These are phyloP conservation scores for Corymbia calophylla DNA, from an alignment of 441 rosid genomes.

Conservation along the genomic window DNA sequence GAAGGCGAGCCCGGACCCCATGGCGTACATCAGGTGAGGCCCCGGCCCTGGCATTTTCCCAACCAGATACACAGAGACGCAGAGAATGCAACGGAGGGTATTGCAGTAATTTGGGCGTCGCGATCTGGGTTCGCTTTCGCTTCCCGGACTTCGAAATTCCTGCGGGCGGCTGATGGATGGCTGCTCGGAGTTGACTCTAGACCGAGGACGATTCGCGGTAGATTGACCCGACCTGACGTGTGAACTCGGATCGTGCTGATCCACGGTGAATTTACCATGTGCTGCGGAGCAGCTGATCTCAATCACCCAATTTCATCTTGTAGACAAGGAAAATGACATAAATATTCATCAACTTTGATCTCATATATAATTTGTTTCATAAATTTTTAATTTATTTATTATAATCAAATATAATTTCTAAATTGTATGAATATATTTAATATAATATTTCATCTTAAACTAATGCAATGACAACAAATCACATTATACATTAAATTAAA, in stretches of 20 bases:
- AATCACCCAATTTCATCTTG: neutral
- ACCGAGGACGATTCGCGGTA: too few species aligned
- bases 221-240: neutral
- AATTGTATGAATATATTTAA: too few species aligned
- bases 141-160: neutral
- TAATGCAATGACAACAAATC: too few species aligned
- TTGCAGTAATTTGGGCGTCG: neutral
- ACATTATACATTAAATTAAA: too few species aligned
- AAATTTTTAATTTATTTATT: too few species aligned
- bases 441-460: too few species aligned
- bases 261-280: neutral
- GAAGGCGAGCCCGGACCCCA: conserved; percentile 47
- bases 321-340: too few species aligned
- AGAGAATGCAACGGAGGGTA: neutral
- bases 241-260: neutral
- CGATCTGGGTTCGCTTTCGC: neutral
- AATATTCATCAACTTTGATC: too few species aligned
- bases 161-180: too few species aligned
- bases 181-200: too few species aligned
- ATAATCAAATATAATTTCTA: too few species aligned
- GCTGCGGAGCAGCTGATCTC: neutral
- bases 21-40: conserved; percentile 54
- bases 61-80: neutral
- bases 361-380: too few species aligned
- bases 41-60: conserved; percentile 65